Evolutionary conservation across 495 filamentous ascomycete genomes (phyloP).

Genomic region (Astrothelium subdiscretum): DNA sequence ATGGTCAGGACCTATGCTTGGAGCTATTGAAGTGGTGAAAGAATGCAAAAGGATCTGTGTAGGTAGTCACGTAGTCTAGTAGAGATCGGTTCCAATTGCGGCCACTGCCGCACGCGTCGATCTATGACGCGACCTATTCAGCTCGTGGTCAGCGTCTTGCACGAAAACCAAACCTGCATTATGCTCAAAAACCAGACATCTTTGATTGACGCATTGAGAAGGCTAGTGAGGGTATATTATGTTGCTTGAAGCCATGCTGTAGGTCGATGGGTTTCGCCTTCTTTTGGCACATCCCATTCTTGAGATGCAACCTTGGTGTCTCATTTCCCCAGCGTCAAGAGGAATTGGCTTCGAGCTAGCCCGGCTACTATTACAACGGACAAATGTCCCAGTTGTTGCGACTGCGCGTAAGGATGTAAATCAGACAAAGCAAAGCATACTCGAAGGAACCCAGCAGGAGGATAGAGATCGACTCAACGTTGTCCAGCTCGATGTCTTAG

Average conservation of each 20-base stretch:
- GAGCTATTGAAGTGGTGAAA: no score
- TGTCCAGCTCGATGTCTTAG: constrained; percentile 47
- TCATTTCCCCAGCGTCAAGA: constrained; percentile 56
- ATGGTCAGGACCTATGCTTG: no score
- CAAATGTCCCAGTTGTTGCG: constrained; percentile 56
- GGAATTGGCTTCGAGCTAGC: constrained; percentile 66
- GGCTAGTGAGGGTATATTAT: not conserved
- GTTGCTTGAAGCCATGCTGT: not conserved
- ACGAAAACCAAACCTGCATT: no score
- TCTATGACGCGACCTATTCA: not conserved
- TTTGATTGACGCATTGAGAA: not conserved
- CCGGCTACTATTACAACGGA: constrained; percentile 51
- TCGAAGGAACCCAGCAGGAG: constrained; percentile 37
- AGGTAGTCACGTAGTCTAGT: no score
- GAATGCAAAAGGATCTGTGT: no score
- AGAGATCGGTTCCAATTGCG: no score
- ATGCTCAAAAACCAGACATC: no score
- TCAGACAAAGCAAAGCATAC: constrained; percentile 39
- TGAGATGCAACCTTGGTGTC: constrained; percentile 28
- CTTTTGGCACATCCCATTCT: not conserved
- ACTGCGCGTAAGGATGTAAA: constrained; percentile 51
- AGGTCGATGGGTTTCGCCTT: not conserved
- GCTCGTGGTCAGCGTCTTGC: not conserved
- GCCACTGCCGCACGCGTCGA: not conserved
- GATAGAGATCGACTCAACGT: constrained; percentile 40